Conservation (phyloP, 2,329 filamentous ascomycete genomes). For the Rachicladosporium sp. region DNA sequence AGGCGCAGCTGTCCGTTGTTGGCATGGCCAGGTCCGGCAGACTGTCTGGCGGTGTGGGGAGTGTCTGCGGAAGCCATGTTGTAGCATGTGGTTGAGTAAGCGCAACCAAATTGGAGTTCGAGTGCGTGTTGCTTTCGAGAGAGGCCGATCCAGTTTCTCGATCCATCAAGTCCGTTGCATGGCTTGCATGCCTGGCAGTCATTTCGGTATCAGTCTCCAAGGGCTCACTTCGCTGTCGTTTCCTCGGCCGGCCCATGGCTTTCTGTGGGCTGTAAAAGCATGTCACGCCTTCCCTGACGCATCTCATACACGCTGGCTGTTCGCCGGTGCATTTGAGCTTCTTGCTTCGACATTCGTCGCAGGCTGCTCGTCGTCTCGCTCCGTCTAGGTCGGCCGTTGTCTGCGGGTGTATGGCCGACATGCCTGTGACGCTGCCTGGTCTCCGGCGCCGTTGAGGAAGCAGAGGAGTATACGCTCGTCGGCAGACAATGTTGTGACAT, state of each 20-base stretch:
- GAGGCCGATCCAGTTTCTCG: too few relatives aligned
- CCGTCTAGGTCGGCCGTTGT: too few relatives aligned
- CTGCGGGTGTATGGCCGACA: too few relatives aligned
- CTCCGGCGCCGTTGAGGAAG: too few relatives aligned
- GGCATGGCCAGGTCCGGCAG: not conserved
- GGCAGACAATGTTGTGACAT: too few relatives aligned
- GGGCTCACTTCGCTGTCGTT: slow-evolving; percentile 26
- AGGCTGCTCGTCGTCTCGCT: slow-evolving; percentile 15
- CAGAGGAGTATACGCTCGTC: too few relatives aligned
- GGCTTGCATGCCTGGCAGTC: slow-evolving; percentile 6
- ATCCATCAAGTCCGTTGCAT: slow-evolving; percentile 6
- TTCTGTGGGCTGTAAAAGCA: slow-evolving; percentile 38
- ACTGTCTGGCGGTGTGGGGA: not conserved
- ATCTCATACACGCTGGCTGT: slow-evolving; percentile 30
- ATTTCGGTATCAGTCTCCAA: slow-evolving; percentile 9
- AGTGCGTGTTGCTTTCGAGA: too few relatives aligned
- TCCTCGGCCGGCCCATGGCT: slow-evolving; percentile 39
- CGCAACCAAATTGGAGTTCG: too few relatives aligned
- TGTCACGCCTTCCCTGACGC: slow-evolving; percentile 26
- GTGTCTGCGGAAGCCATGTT: too few relatives aligned
- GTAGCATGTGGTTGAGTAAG: too few relatives aligned
- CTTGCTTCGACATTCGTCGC: slow-evolving; percentile 31
- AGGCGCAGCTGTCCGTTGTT: slow-evolving; percentile 24
- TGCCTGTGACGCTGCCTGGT: too few relatives aligned
- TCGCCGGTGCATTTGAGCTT: slow-evolving; percentile 39